Conservation (phyloP, 179 eudicot species). For the Nepenthes alata region DNA sequence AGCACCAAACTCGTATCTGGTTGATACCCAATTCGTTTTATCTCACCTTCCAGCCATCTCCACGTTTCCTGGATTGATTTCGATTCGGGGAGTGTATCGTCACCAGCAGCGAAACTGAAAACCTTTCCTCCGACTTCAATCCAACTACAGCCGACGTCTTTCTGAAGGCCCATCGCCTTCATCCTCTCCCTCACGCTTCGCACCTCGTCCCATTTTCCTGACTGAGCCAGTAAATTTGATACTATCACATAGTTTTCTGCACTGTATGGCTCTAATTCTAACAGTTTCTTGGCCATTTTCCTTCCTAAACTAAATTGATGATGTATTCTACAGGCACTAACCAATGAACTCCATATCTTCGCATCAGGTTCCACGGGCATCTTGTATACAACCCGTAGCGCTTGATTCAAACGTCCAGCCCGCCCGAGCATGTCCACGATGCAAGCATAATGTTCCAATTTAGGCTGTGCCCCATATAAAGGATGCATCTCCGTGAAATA, state of each 20-base stretch:
- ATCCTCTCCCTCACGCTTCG: slow-evolving; percentile 33
- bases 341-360: slow-evolving; percentile 53
- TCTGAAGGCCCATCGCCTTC: slow-evolving; percentile 35
- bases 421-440: slow-evolving; percentile 74
- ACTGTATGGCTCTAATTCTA: slow-evolving; percentile 36
- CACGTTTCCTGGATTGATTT: slow-evolving; percentile 18
- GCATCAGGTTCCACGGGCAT: slow-evolving; percentile 52
- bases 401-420: slow-evolving; percentile 46
- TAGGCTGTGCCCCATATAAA: slow-evolving; percentile 31
- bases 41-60: slow-evolving; percentile 31
- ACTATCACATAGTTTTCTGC: slow-evolving; percentile 40
- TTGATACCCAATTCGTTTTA: not conserved
- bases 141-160: slow-evolving; percentile 55
- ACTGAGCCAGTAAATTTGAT: slow-evolving; percentile 50
- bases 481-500: slow-evolving; percentile 37
- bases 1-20: no score
- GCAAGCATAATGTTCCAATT: slow-evolving; percentile 69
- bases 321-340: slow-evolving; percentile 45
- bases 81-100: slow-evolving; percentile 20
- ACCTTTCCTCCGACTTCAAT: slow-evolving; percentile 37
- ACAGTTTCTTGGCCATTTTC: slow-evolving; percentile 33
- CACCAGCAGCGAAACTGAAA: slow-evolving; percentile 36
- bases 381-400: slow-evolving; percentile 30
- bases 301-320: slow-evolving; percentile 31
- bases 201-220: slow-evolving; percentile 46